A percentile compares a stretch with the other conserved stretches of the same genome.
These are phyloP conservation scores for Nigrospora sphaerica DNA, from an alignment of 2,329 filamentous ascomycete genomes.

Conservation along the genomic window DNA sequence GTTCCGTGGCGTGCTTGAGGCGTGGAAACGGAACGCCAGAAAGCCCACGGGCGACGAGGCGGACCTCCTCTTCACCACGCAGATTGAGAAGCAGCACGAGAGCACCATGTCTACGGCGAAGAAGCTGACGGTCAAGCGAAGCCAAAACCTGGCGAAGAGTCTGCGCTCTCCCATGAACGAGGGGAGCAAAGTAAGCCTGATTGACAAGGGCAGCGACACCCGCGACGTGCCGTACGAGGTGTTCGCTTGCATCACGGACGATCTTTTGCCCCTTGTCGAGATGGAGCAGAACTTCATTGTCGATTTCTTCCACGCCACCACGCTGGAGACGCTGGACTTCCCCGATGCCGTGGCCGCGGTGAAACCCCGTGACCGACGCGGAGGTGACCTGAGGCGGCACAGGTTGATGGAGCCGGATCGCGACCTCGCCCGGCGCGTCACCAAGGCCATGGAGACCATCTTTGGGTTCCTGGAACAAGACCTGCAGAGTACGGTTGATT, in stretches of 20 bases:
- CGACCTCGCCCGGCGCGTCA: slow-evolving; percentile 74
- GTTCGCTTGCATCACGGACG: slow-evolving; percentile 72
- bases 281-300: slow-evolving; percentile 96
- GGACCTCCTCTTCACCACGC: slow-evolving; percentile 81
- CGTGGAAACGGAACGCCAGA: slow-evolving; percentile 73
- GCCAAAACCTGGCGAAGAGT: slow-evolving; percentile 74
- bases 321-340: slow-evolving; percentile 74
- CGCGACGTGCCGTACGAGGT: slow-evolving; percentile 72
- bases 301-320: slow-evolving; percentile 95
- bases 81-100: slow-evolving; percentile 79
- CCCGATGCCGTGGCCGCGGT: slow-evolving; percentile 65
- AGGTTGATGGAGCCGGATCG: slow-evolving; percentile 85
- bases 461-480: slow-evolving; percentile 78
- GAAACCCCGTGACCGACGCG: slow-evolving; percentile 60
- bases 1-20: slow-evolving; percentile 67
- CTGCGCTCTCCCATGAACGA: slow-evolving; percentile 64
- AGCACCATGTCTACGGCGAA: slow-evolving; percentile 67
- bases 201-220: slow-evolving; percentile 54
- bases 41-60: slow-evolving; percentile 71
- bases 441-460: slow-evolving; percentile 82
- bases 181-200: slow-evolving; percentile 36
- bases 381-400: slow-evolving; percentile 65
- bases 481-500: slow-evolving; percentile 73
- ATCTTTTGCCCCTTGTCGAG: slow-evolving; percentile 74
- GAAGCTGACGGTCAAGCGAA: slow-evolving; percentile 89